A percentile compares a stretch with the other conserved stretches of the same genome.
phyloP scores from a whole-genome alignment of 768 basidiomycete species.

The Lanmaoa pseudosensibilis region DNA sequence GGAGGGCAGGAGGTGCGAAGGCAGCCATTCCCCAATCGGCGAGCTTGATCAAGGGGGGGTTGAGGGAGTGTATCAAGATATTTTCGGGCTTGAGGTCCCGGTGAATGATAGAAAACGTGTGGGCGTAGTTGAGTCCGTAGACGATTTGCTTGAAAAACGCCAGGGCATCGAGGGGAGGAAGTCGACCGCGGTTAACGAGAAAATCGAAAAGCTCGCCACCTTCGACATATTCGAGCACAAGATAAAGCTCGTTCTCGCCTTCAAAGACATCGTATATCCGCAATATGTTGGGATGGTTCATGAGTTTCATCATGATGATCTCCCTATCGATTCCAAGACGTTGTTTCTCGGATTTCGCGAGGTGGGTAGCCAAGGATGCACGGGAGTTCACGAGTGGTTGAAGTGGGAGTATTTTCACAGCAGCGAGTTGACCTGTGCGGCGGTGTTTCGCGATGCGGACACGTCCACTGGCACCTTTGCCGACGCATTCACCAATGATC shows the following conservation, averaged over 20 bases:
- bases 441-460: slow-evolving; percentile 92
- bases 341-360: slow-evolving; percentile 76
- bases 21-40: slow-evolving; percentile 99
- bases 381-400: slow-evolving; percentile 75
- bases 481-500: slow-evolving; percentile 91
- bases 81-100: slow-evolving; percentile 99
- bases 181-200: slow-evolving; percentile 82
- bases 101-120: slow-evolving; percentile 96
- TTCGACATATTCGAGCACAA: slow-evolving; percentile 92
- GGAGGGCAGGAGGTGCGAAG: slow-evolving; percentile 79
- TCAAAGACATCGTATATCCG: slow-evolving; percentile 96
- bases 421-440: slow-evolving; percentile 86
- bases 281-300: slow-evolving; percentile 97
- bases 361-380: slow-evolving; percentile 60
- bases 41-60: slow-evolving; percentile 86
- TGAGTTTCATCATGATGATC: slow-evolving; percentile 99
- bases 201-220: slow-evolving; percentile 98
- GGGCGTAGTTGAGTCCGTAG: slow-evolving; percentile 93
- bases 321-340: slow-evolving; percentile 89
- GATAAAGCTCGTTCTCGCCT: slow-evolving; percentile 85
- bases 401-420: slow-evolving; percentile 92
- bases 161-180: slow-evolving; percentile 79
- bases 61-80: slow-evolving; percentile 82
- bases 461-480: slow-evolving; percentile 91
- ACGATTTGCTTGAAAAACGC: slow-evolving; percentile 95